These are phyloP conservation scores for Hypoxylon intermedium DNA, from an alignment of 495 filamentous ascomycete species.

Conservation along the genomic window DNA sequence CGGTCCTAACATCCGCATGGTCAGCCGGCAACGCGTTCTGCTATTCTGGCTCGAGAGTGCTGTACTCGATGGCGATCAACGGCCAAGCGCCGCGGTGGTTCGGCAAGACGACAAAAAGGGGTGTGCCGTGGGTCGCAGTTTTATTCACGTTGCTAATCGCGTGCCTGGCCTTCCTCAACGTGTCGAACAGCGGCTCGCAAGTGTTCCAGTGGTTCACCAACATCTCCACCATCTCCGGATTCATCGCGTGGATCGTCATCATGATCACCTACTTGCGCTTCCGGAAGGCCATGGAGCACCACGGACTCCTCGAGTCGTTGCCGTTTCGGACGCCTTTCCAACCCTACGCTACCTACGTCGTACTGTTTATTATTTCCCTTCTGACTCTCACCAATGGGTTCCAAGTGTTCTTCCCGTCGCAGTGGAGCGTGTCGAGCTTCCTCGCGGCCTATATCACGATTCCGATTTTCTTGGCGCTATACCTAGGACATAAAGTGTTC, in stretches of 20 bases:
- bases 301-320: constrained; percentile 46
- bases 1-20: constrained; percentile 59
- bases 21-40: constrained; percentile 77
- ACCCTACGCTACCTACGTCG: constrained; percentile 51
- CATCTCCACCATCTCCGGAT: constrained; percentile 57
- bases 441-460: constrained; percentile 59
- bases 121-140: constrained; percentile 70
- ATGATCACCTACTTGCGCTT: constrained; percentile 58
- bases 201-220: constrained; percentile 69
- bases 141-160: constrained; percentile 60
- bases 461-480: constrained; percentile 51
- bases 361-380: constrained; percentile 46
- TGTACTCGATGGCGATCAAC: constrained; percentile 70
- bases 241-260: constrained; percentile 59
- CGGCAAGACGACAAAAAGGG: constrained; percentile 57
- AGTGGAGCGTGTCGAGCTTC: constrained; percentile 49
- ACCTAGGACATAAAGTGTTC: constrained; percentile 51
- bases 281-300: constrained; percentile 49
- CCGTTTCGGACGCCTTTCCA: constrained; percentile 51
- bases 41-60: constrained; percentile 80
- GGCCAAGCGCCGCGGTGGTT: constrained; percentile 70
- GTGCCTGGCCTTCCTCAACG: constrained; percentile 69
- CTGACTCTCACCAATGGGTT: constrained; percentile 59
- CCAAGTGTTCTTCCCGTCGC: constrained; percentile 48
- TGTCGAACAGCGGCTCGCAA: constrained; percentile 57